A percentile compares a stretch with the other conserved stretches of the same genome.
Evolutionary conservation across 257 asterid species (phyloP).

Genomic region (Nicotiana paniculata): DNA sequence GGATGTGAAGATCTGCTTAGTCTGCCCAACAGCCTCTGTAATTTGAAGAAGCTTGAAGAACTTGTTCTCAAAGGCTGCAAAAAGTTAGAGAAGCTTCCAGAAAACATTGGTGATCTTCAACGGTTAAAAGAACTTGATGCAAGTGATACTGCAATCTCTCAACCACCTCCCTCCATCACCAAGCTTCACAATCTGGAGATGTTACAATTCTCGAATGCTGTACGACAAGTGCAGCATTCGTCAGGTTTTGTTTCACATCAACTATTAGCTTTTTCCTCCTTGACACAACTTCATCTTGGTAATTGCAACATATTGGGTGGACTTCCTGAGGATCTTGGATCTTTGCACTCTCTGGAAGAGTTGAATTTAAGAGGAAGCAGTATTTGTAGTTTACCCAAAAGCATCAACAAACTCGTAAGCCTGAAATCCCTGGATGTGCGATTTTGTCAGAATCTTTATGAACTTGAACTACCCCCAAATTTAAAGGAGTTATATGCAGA

Average conservation of each 20-base stretch:
- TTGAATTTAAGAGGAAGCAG: background rate
- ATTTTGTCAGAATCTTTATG: background rate
- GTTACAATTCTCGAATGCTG: background rate
- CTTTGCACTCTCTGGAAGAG: background rate
- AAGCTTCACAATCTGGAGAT: background rate
- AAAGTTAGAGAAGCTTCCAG: background rate
- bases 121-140: rapidly evolving
- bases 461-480: background rate
- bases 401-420: background rate
- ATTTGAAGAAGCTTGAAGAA: background rate
- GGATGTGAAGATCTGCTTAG: background rate
- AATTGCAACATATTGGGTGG: background rate
- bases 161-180: background rate
- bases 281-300: background rate
- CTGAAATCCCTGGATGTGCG: background rate
- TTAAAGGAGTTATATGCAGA: background rate
- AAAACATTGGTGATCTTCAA: background rate
- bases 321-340: background rate
- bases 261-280: background rate
- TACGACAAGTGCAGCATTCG: no score
- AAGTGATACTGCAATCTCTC: background rate
- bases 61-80: background rate
- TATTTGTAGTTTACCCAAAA: background rate
- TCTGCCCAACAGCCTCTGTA: background rate
- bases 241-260: background rate